Percentiles rank a stretch among this genome's conserved stretches.
phyloP scores from a whole-genome alignment of 495 filamentous ascomycete genomes.

The Podospora appendiculata region DNA sequence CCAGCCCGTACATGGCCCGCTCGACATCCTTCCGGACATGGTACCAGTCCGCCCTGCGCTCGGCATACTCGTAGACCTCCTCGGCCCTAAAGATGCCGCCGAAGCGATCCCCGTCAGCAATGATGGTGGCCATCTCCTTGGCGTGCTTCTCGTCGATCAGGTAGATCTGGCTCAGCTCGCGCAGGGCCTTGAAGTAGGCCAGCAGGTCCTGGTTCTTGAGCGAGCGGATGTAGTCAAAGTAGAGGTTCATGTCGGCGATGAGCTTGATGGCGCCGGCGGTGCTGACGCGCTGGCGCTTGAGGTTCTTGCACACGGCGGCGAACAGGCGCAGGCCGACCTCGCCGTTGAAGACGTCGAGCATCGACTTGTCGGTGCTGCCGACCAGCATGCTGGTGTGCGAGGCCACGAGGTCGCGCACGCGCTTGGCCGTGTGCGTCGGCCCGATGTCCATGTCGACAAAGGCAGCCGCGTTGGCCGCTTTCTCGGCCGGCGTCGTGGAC shows the following conservation, averaged over 20 bases:
- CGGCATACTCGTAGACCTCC: constrained; percentile 96
- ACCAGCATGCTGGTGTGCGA: constrained; percentile 86
- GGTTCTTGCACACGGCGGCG: constrained; percentile 84
- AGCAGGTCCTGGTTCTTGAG: constrained; percentile 76
- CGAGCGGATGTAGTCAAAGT: constrained; percentile 73
- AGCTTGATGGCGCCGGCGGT: constrained; percentile 85
- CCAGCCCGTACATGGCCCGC: constrained; percentile 94
- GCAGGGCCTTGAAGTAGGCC: constrained; percentile 83
- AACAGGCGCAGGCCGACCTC: constrained; percentile 96
- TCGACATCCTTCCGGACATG: constrained; percentile 80
- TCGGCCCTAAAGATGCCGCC: constrained; percentile 90
- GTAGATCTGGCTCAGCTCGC: constrained; percentile 92
- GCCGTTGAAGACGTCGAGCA: constrained; percentile 97
- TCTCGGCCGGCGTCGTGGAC: neutral
- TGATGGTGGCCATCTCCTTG: constrained; percentile 90
- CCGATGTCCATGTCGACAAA: constrained; percentile 58
- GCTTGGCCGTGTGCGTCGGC: constrained; percentile 65
- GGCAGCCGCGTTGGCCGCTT: neutral
- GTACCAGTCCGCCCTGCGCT: constrained; percentile 91
- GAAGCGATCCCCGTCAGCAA: constrained; percentile 87
- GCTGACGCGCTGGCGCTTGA: constrained; percentile 90
- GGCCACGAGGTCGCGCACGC: constrained; percentile 75
- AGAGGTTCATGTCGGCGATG: constrained; percentile 94
- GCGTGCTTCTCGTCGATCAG: constrained; percentile 81
- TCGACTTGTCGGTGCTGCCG: constrained; percentile 91